Evolutionary conservation across 169 alveolate genomes (phyloP), one percentile per base, ranked within the genome.

Genomic region (Plasmodium billcollinsi): DNA sequence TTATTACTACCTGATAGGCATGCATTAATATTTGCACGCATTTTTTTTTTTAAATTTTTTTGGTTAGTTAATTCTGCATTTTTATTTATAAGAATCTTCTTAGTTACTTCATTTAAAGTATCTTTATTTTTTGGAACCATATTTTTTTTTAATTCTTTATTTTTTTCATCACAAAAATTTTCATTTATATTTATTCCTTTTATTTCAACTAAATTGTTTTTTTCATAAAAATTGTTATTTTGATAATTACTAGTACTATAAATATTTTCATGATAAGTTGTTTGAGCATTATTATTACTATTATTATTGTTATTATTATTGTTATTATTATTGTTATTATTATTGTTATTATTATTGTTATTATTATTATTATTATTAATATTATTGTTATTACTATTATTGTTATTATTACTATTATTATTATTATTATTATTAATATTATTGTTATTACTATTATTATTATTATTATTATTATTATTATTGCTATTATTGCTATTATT

Each of bases 11-110:
- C 43, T 45, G 21, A 11, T 9, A 18, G 18, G 29, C n/a, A 20
- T 75, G 89, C 74, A 47, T 33, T 63, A 47, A 29, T 50, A 63
- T 58, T 50, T 47, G 65, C 43, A 24, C 65, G 62, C 2, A 52
- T 67, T 33, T 39, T 8, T 45, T 75, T 65, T 3, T n/a, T 26
- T 12, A 39, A 20, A 20, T 18, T 75, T 20, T 61, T 62, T 33
- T n/a, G 69, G 8, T 50, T 54, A 21, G 54, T 47, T 33, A 56
- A 20, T 49, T 24, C 65, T 43, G 18, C 29, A 29, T 21, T 75
- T 75, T 45, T 65, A 39, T 39, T 63, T 39, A n/a, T 20, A 18
- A 74, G n/a, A n/a, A 50, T 20, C 18, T 69, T 52, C 15, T 61
- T 66, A 65, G 66, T 21, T 26, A 78, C 71, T 18, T 65, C 76